Evolutionary conservation across 805 yeast genomes (phyloP).

Genomic region (Myxozyma udenii): DNA sequence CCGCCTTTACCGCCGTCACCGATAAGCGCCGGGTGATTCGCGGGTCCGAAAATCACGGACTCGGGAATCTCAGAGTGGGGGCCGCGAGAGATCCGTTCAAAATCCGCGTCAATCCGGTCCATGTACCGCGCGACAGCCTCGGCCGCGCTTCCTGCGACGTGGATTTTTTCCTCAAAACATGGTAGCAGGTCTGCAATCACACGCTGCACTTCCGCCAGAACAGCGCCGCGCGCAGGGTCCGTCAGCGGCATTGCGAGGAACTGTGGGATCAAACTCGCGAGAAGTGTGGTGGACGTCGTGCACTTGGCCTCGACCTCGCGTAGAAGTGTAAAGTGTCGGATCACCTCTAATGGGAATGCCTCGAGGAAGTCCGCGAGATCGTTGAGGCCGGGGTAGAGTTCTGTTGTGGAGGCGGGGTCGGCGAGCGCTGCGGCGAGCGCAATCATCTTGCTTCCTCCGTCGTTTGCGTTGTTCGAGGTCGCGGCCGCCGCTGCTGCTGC

Average conservation of each 20-base stretch:
- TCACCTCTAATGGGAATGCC: slow-evolving; percentile 79
- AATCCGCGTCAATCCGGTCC: slow-evolving; percentile 74
- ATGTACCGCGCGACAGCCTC: slow-evolving; percentile 70
- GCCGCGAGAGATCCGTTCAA: slow-evolving; percentile 63
- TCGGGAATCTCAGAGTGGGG: slow-evolving; percentile 67
- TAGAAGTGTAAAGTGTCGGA: slow-evolving; percentile 79
- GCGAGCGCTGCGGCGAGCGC: not conserved
- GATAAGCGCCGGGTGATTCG: slow-evolving; percentile 88
- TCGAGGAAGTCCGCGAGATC: slow-evolving; percentile 89
- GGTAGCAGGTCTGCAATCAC: slow-evolving; percentile 72
- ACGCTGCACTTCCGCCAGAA: slow-evolving; percentile 41
- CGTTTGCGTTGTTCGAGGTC: not conserved
- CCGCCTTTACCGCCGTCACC: slow-evolving; percentile 31
- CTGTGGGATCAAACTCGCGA: slow-evolving; percentile 53
- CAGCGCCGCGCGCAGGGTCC: slow-evolving; percentile 35
- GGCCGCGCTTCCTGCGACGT: slow-evolving; percentile 86
- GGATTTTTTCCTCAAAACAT: slow-evolving; percentile 94
- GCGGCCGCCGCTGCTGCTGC: not conserved
- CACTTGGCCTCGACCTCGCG: slow-evolving; percentile 96
- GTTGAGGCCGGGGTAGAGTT: slow-evolving; percentile 77
- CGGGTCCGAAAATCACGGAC: slow-evolving; percentile 68
- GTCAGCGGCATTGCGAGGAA: slow-evolving; percentile 40
- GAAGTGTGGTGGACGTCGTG: slow-evolving; percentile 64
- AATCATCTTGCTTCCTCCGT: not conserved
- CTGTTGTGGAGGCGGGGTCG: slow-evolving; percentile 29